Percentiles rank a stretch among this genome's conserved stretches.
phyloP scores from a whole-genome alignment of 1,139 yeast species.

The Zygoascus hellenicus region DNA sequence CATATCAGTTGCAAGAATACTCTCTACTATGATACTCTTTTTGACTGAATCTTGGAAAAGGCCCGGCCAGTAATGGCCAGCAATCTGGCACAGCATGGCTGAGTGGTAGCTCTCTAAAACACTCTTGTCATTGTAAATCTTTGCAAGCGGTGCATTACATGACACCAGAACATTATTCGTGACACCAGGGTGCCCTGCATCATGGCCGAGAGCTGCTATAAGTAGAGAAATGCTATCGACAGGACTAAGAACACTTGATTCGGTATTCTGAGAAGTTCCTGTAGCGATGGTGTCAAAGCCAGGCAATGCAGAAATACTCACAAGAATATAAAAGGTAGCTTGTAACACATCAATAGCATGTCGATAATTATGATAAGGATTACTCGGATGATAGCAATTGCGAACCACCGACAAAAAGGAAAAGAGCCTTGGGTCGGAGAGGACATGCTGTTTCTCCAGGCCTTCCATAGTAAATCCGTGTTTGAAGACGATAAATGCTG shows the following conservation, averaged over 20 bases:
- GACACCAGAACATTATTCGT: constrained; percentile 68
- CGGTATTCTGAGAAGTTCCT: neutral
- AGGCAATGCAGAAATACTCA: constrained; percentile 42
- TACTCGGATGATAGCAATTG: constrained; percentile 73
- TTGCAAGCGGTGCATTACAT: constrained; percentile 60
- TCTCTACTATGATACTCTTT: constrained; percentile 26
- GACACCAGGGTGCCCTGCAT: constrained; percentile 93
- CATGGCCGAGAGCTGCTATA: constrained; percentile 89
- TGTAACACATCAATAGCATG: constrained; percentile 96
- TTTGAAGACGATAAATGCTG: constrained; percentile 52
- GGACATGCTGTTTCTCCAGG: constrained; percentile 28
- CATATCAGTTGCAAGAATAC: constrained; percentile 89
- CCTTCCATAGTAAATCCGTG: constrained; percentile 39
- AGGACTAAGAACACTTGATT: constrained; percentile 25
- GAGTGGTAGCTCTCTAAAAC: constrained; percentile 82
- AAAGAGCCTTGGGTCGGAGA: constrained; percentile 44
- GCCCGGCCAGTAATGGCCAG: constrained; percentile 58
- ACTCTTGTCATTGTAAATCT: constrained; percentile 56
- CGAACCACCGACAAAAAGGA: constrained; percentile 60
- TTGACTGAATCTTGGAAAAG: neutral
- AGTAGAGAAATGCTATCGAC: constrained; percentile 54
- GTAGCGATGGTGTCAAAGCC: neutral
- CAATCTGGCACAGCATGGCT: constrained; percentile 59
- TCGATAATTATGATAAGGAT: constrained; percentile 90
- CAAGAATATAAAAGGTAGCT: constrained; percentile 67